These are phyloP conservation scores for Anthracocystis panici-leucophaei DNA, from an alignment of 1,284 basidiomycete species.

Conservation along the genomic window DNA sequence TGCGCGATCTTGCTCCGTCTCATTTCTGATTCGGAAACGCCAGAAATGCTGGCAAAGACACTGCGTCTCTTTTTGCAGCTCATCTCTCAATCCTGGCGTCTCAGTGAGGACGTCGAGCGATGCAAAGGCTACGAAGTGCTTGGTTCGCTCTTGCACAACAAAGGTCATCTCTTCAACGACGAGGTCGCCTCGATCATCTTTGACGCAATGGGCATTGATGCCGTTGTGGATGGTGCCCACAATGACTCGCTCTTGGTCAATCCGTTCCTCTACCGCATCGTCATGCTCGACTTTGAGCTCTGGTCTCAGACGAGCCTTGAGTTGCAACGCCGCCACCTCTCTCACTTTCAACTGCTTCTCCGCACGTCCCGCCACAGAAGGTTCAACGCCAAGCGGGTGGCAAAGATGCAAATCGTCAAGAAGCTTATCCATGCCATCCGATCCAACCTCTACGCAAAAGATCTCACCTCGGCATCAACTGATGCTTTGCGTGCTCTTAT, in stretches of 20 bases:
- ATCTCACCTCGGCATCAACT: constrained; percentile 8
- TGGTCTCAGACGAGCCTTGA: constrained; percentile 81
- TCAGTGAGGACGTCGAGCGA: constrained; percentile 64
- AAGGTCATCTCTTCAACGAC: constrained; percentile 81
- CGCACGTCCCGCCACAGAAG: constrained; percentile 75
- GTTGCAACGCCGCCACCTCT: constrained; percentile 81
- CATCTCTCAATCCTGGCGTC: constrained; percentile 84
- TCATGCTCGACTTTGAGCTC: constrained; percentile 89
- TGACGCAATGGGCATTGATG: constrained; percentile 83
- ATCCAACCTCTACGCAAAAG: constrained; percentile 20
- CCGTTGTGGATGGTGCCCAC: constrained; percentile 71
- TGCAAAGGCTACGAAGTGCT: constrained; percentile 80
- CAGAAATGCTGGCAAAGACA: constrained; percentile 80
- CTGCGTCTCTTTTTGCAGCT: constrained; percentile 81
- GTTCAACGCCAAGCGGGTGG: constrained; percentile 61
- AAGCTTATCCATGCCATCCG: constrained; percentile 82
- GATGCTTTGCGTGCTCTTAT: constrained; percentile 41
- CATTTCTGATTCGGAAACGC: constrained; percentile 73
- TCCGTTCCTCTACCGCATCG: constrained; percentile 81
- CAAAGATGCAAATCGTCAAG: constrained; percentile 75
- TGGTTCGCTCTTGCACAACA: constrained; percentile 79
- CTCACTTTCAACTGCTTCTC: constrained; percentile 83
- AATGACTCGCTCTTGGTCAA: constrained; percentile 77
- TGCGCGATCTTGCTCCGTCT: constrained; percentile 80
- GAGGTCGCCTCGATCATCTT: constrained; percentile 82